Conservation (phyloP, 2,329 filamentous ascomycete genomes). For the Teratosphaeria gauchensis region DNA sequence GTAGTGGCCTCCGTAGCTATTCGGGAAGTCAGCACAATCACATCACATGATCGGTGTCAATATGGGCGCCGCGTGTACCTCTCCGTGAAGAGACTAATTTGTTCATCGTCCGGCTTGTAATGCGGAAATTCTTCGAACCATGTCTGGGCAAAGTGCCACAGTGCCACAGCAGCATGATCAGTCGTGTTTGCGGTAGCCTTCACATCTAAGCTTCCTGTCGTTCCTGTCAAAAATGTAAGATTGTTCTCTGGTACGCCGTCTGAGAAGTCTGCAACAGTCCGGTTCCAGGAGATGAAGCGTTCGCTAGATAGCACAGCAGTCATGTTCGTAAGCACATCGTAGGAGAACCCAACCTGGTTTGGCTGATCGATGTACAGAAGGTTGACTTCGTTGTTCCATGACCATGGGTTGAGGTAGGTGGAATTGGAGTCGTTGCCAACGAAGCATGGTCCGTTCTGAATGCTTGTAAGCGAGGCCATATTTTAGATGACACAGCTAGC, state of each 20-base stretch:
- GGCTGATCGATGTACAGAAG: conserved; percentile 28
- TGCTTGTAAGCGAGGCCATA: conserved; percentile 9
- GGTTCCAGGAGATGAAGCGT: not conserved
- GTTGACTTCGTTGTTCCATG: conserved; percentile 47
- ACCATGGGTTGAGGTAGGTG: conserved; percentile 44
- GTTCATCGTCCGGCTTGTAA: conserved; percentile 36
- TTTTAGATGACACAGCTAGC: not conserved
- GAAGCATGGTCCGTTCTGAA: conserved; percentile 43
- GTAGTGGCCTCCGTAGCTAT: conserved; percentile 33
- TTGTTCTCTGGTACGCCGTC: conserved; percentile 29
- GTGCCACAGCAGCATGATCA: conserved; percentile 29
- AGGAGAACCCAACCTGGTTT: conserved; percentile 11
- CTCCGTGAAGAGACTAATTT: conserved; percentile 51
- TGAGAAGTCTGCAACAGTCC: conserved; percentile 15
- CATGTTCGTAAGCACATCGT: conserved; percentile 6
- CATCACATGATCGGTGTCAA: not conserved
- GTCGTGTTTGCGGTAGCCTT: conserved; percentile 20
- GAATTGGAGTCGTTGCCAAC: conserved; percentile 13
- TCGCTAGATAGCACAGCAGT: conserved; percentile 1
- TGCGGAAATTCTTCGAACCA: conserved; percentile 31
- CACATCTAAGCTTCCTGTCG: conserved; percentile 47
- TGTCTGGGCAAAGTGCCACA: conserved; percentile 55
- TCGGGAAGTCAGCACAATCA: conserved; percentile 31
- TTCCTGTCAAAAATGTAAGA: conserved; percentile 37
- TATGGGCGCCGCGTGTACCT: not conserved